Base-by-base conservation (phyloP, 2,329 filamentous ascomycete genomes). In the Ophiostoma piceae region DNA sequence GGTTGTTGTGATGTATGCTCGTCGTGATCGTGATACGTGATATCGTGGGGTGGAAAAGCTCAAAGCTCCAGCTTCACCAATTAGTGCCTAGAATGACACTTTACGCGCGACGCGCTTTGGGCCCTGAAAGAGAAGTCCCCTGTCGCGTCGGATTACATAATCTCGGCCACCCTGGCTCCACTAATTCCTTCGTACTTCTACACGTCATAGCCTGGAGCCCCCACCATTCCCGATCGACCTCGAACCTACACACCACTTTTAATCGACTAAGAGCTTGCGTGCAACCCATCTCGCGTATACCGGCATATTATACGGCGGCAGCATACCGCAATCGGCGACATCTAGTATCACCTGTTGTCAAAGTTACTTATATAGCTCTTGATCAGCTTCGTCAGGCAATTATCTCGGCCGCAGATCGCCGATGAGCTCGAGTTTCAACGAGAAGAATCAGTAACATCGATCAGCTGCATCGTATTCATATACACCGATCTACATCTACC, bases 1-100 rank as follows among this genome's bases (percentile, higher is more conserved):
- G 1, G 39, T 29, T 3, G 54, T 35, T 2, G 8, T 32, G n/a
- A n/a, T n/a, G 57, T 62, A 29, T 57, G 22, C 51, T 57, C 43
- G 43, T 47, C 43, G 51, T 57, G 9, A n/a, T 22, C 51, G 60
- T 64, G 32, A 26, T 26, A 26, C 60, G 60, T 22, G 62, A n/a
- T 12, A 22, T 65, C 62, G 62, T 65, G 62, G 62, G 62, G 62
- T 39, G 57, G 62, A 65, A 65, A 65, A 65, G 62, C 62, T 65
- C 32, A 65, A 65, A 57, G 51, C 51, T 57, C 51, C 51, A 57
- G 60, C 60, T 39, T 37, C 60, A 64, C 60, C 60, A 35, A n/a
- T 64, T 57, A 64, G 57, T 35, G 14, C 16, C 19, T 39, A 8
- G 12, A 62, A 8, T 37, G 32, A 41, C 62, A 65, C 62, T 65